Base-by-base conservation (phyloP, 495 filamentous ascomycete genomes). In the Trypethelium eluteriae region DNA sequence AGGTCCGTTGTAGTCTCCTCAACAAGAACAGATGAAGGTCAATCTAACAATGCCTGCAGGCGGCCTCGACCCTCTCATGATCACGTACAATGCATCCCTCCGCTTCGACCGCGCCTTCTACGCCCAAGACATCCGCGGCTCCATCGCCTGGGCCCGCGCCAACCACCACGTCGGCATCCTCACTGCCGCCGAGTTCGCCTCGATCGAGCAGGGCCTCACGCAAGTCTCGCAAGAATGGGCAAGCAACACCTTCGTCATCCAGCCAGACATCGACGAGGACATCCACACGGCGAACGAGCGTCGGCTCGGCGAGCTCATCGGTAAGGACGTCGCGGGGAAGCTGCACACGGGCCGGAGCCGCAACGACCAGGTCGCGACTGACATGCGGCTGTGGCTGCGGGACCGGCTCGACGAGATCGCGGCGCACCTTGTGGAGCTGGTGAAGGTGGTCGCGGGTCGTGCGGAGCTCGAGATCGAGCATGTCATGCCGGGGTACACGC, bases 221-320 rank as follows among this genome's bases (percentile, higher is more conserved):
- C 81, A 85, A 67, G 86, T 96, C 63, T 77, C 83, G 72, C 76
- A 88, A 71, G 93, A 96, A 82, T 96, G 92, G 92, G 79, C 80
- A 38, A 68, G 70, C 14, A 79, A 77, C 59, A 82, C 65, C 2
- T 92, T 92, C 78, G 72, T 77, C 62, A 84, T 88, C 68, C 78
- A 83, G 12, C 77, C 81, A 4, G 84, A 81, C 64, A 81, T 85
- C 67, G 89, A 92, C 68, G 89, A 89, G 76, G 85, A 88, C 69
- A 96, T 96, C 69, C 93, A 96, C 78, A 96, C 93, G 0, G 92
- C 93, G 65, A 96, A 96, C 73, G 93, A 96, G 82, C 87, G 93
- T 64, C 84, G 93, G 49, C 80, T 98, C 32, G 89, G 89, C 47
- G 94, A 98, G 80, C 82, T 96, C 68, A 90, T 97, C 53, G 93